Evolutionary conservation across 2,329 filamentous ascomycete genomes (phyloP).

Genomic region (Arthrobotrys entomopaga): DNA sequence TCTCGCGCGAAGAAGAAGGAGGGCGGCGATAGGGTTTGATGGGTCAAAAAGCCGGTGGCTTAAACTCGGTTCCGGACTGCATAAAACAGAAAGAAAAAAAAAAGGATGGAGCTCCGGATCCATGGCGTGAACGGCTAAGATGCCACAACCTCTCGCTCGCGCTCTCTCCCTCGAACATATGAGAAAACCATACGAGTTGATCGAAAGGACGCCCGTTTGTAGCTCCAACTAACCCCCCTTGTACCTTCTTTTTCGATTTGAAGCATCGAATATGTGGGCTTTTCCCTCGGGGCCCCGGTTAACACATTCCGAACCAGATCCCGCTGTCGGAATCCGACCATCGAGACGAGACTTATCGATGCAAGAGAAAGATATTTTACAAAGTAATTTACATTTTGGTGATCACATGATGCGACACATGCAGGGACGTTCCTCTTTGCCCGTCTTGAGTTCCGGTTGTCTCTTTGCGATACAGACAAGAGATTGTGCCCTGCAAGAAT

Average conservation of each 20-base stretch:
- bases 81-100: constrained; percentile 18
- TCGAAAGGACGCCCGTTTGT: constrained; percentile 18
- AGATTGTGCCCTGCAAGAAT: constrained; percentile 46
- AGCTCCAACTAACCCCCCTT: too few species aligned
- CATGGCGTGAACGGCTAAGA: constrained; percentile 55
- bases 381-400: constrained; percentile 14
- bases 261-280: not conserved
- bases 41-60: constrained; percentile 50
- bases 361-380: constrained; percentile 15
- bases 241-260: constrained; percentile 4
- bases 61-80: constrained; percentile 52
- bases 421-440: constrained; percentile 39
- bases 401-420: constrained; percentile 52
- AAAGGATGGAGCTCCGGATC: constrained; percentile 48
- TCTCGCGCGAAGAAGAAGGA: not conserved
- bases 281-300: constrained; percentile 24
- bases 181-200: constrained; percentile 23
- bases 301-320: constrained; percentile 26
- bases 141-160: constrained; percentile 40
- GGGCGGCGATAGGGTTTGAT: constrained; percentile 18
- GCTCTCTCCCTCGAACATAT: constrained; percentile 23
- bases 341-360: constrained; percentile 8
- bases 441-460: not conserved
- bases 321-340: constrained; percentile 5
- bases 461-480: constrained; percentile 18